These are phyloP conservation scores for Aspergillus eucalypticola DNA, from an alignment of 2,329 filamentous ascomycete genomes.

Conservation along the genomic window DNA sequence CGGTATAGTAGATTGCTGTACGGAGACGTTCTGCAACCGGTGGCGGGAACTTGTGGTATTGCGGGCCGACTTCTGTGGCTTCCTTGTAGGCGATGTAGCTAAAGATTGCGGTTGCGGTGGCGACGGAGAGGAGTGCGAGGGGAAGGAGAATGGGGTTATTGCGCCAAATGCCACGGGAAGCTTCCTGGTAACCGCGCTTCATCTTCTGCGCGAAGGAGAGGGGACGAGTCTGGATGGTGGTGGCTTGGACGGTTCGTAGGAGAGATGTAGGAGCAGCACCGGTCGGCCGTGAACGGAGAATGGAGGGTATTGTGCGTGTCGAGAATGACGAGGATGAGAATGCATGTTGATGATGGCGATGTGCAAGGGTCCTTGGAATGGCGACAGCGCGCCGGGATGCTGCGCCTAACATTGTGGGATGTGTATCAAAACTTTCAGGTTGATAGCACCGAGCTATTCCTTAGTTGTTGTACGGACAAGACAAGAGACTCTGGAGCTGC, in stretches of 20 bases:
- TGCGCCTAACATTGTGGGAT: conserved; percentile 21
- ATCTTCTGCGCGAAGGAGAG: conserved; percentile 33
- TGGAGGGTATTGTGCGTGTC: conserved; percentile 6
- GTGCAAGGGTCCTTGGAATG: conserved; percentile 5
- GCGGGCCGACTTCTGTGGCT: conserved; percentile 42
- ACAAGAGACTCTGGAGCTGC: too few species aligned
- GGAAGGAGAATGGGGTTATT: conserved; percentile 47
- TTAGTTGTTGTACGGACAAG: too few species aligned
- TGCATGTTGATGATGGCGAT: conserved; percentile 4
- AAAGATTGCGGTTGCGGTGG: conserved; percentile 37
- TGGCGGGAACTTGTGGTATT: conserved; percentile 47
- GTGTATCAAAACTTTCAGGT: not conserved
- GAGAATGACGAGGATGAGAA: conserved; percentile 11
- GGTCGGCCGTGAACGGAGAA: not conserved
- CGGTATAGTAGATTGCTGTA: conserved; percentile 82
- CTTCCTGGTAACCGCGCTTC: conserved; percentile 36
- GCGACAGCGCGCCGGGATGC: conserved; percentile 13
- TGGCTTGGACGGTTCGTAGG: conserved; percentile 19
- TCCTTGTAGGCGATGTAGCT: conserved; percentile 47
- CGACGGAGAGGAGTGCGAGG: conserved; percentile 41
- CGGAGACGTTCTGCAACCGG: conserved; percentile 64
- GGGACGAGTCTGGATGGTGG: conserved; percentile 9
- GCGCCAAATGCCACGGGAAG: conserved; percentile 43
- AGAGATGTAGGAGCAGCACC: conserved; percentile 15
- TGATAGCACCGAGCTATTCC: too few species aligned